These are phyloP conservation scores for Colletotrichum horii DNA, from an alignment of 2,329 filamentous ascomycete species.

Conservation along the genomic window DNA sequence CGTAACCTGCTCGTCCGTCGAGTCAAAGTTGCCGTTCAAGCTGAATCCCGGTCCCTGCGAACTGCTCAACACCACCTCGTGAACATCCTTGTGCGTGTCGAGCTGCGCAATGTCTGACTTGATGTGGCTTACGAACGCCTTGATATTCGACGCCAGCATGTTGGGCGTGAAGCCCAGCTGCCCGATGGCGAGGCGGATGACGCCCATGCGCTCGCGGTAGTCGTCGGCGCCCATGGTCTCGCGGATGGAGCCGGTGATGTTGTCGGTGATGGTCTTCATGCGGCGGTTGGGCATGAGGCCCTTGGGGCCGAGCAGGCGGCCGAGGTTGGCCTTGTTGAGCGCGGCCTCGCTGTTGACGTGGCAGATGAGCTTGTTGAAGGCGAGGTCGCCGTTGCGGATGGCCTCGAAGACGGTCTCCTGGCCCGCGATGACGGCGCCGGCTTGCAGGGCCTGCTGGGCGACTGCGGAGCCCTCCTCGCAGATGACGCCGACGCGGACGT, in stretches of 20 bases:
- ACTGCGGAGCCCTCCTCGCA: constrained; percentile 80
- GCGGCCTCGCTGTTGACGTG: constrained; percentile 79
- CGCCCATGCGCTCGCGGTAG: constrained; percentile 85
- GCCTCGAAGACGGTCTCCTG: constrained; percentile 85
- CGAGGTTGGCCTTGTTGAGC: constrained; percentile 81
- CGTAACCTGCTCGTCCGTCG: constrained; percentile 61
- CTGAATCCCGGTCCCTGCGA: constrained; percentile 88
- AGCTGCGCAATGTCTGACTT: constrained; percentile 72
- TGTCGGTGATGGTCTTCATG: constrained; percentile 85
- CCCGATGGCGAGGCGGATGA: constrained; percentile 88
- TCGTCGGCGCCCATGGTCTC: constrained; percentile 85
- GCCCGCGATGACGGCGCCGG: constrained; percentile 83
- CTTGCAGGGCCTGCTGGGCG: constrained; percentile 74
- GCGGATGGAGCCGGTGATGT: constrained; percentile 75
- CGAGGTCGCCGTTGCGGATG: constrained; percentile 75
- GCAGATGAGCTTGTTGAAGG: constrained; percentile 90
- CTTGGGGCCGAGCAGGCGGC: constrained; percentile 82
- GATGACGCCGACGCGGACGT: constrained; percentile 88
- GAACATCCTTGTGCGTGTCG: constrained; percentile 45
- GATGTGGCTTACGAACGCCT: constrained; percentile 74
- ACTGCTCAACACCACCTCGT: constrained; percentile 80
- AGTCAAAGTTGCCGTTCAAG: constrained; percentile 78
- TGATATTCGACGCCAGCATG: constrained; percentile 84
- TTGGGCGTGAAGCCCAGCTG: constrained; percentile 89
- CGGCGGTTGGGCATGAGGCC: constrained; percentile 93